Evolutionary conservation across 208 protist genomes (phyloP), one percentile per base, ranked within the genome.

Genomic region (Trypanosoma platydactyli): DNA sequence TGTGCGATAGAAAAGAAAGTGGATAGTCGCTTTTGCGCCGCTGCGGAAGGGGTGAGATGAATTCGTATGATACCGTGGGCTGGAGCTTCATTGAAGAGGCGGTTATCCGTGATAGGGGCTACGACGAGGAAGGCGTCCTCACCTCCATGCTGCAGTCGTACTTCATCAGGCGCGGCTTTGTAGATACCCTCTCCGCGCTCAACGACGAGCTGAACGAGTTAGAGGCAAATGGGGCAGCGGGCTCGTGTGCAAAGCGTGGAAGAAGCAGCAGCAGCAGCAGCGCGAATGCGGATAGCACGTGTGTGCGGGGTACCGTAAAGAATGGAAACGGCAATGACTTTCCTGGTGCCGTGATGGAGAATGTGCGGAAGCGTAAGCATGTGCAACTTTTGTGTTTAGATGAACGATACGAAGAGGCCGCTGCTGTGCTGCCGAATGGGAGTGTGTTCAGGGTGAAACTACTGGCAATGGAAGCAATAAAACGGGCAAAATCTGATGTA

Each of bases 11-110:
- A 44, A 58, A 5, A 6, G 38, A 58, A 58, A 3, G 33, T 11
- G 33, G 33, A 38, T 38, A 38, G 33, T 38, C 33, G 9, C 9
- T 11, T 38, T 9, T 38, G 5, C 9, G 3, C 33, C 5, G 33
- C 33, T 9, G 24, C 40, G 11, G 16, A 11, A 33, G 33, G 13
- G 5, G 72, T n/a, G 25, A 24, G 38, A 68, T 74, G 73, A 67
- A 46, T 46, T 45, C 67, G 29, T 77, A 60, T 20, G 52, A 78
- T 25, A 50, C 59, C 1, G n/a, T 67, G 33, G 71, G 68, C 13
- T 91, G 88, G 81, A 51, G 44, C 20, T 60, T 85, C 20, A 76
- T 94, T 49, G 88, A 94, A 71, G 82, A 89, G 64, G 84, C 84
- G 1, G 84, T 87, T 25, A 79, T 87, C 18, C 69, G 68, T n/a